Evolutionary conservation across 2,329 filamentous ascomycete species (phyloP), one percentile per base, ranked within the genome.

Genomic region (Scedosporium dehoogii): DNA sequence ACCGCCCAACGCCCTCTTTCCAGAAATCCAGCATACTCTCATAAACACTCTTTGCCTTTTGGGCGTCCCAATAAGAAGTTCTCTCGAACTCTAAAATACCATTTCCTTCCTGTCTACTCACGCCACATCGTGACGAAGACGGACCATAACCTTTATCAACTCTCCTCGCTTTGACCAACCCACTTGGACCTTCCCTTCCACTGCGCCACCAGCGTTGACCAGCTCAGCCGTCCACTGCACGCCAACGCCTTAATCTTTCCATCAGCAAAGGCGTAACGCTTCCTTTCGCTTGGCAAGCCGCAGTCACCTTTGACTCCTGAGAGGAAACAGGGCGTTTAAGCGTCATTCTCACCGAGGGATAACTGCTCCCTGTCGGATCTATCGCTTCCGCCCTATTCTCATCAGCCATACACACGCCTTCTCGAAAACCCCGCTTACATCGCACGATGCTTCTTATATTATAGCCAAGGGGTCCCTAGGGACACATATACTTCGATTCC

Each of bases 401-500:
- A 38, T 27, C 16, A 56, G 4, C 25, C 16, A 29, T n/a, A 56
- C 33, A 56, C 56, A 16, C 53, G 9, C n/a, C 38, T 42, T 12
- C 33, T 21, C 27, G 16, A 27, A n/a, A 27, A 14, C 12, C 29
- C 38, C 38, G 38, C 38, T n/a, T 59, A 27, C 38, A 46, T 18
- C 58, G 58, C 42, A 73, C 67, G 29, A 73, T 73, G 63, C 64
- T 60, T 57, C 38, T 38, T 51, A 44, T 25, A 60, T 73, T 73
- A 73, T 73, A 73, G 67, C 70, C 66, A 61, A 61, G 69, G 61
- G 33, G 63, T 62, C 60, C 60, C 44, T 58, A 51, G 51, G 60
- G 60, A 62, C 60, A 25, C 58, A 44, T 23, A 3, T n/a, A 58
- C 55, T 38, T 58, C 33, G 55, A 23, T 18, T 41, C 33, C 29